Evolutionary conservation across 345 rosid genomes (phyloP).

Genomic region (Eutrema heterophyllum): DNA sequence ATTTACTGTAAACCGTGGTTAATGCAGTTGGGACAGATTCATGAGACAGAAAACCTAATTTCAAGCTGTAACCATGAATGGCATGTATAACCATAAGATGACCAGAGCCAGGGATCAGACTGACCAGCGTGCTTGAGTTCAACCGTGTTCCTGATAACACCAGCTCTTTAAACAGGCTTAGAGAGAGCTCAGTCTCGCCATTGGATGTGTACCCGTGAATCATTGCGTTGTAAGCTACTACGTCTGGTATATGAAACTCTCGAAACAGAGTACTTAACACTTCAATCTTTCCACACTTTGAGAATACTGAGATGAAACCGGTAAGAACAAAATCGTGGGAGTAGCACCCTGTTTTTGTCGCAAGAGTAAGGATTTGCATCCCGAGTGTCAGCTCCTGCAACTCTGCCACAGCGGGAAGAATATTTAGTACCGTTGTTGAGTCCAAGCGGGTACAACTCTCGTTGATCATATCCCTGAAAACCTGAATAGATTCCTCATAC

Average conservation of each 20-base stretch:
- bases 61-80: conserved; percentile 55
- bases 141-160: conserved; percentile 41
- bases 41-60: conserved; percentile 42
- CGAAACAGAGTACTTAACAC: conserved; percentile 42
- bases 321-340: conserved; percentile 55
- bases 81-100: conserved; percentile 43
- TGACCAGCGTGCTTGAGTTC: conserved; percentile 59
- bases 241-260: conserved; percentile 49
- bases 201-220: conserved; percentile 62
- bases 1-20: conserved; percentile 55
- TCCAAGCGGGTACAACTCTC: conserved; percentile 40
- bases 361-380: conserved; percentile 55
- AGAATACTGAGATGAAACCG: conserved; percentile 56
- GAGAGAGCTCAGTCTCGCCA: conserved; percentile 44
- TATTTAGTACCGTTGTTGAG: conserved; percentile 46
- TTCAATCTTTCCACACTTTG: conserved; percentile 51
- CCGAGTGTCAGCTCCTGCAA: conserved; percentile 57
- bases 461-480: conserved; percentile 46
- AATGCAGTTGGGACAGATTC: conserved; percentile 58
- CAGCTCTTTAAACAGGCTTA: conserved; percentile 49
- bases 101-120: conserved; percentile 67
- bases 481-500: conserved; percentile 43
- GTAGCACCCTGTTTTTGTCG: conserved; percentile 46
- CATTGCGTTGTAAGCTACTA: conserved; percentile 77
- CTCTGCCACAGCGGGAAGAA: conserved; percentile 74